Evolutionary conservation across 495 filamentous ascomycete genomes (phyloP), one percentile per base, ranked within the genome.

Genomic region (Xylaria acuta): DNA sequence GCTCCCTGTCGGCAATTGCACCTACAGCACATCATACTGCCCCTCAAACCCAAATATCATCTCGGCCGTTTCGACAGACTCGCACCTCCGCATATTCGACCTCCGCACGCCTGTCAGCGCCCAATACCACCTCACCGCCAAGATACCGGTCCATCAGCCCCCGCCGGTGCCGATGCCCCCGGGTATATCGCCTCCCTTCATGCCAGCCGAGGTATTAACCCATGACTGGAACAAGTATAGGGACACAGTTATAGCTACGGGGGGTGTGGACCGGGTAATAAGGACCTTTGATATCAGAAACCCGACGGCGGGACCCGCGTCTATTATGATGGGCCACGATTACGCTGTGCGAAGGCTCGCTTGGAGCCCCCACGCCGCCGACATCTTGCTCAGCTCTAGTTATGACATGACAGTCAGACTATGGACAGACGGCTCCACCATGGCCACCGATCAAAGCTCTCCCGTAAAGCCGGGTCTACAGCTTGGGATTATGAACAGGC

Each of bases 211-310:
- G 83, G 88, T 91, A 38, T 88, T 99, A 20, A 98, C 95, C 3
- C 96, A 98, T 79, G 96, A 99, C 82, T 98, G 97, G 97, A 99
- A 99, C 81, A 99, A 99, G 79, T 99, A 99, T 79, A 90, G 92
- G 2, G 88, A 92, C 40, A 90, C 89, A 0, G 85, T 97, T 25
- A 79, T 99, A 53, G 97, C 97, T 0, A 92, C 93, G 0, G 96
- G 88, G 0, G 96, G 96, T 62, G 96, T 98, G n/a, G 97, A 99
- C 78, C 88, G 90, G 22, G 81, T 90, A 2, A 91, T 99, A 70
- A 89, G 96, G 64, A 94, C 91, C 8, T 97, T 97, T 78, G 96
- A 99, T 77, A 89, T 97, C 67, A 86, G 97, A 27, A 90, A 87
- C 65, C 89, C 92, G 12, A 80, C 84, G 7, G 88, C 86, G n/a